Percentiles rank a stretch among this genome's conserved stretches.
Conservation (phyloP, 2,329 filamentous ascomycete species). For the Cladosporium austrohemisphaericum region DNA sequence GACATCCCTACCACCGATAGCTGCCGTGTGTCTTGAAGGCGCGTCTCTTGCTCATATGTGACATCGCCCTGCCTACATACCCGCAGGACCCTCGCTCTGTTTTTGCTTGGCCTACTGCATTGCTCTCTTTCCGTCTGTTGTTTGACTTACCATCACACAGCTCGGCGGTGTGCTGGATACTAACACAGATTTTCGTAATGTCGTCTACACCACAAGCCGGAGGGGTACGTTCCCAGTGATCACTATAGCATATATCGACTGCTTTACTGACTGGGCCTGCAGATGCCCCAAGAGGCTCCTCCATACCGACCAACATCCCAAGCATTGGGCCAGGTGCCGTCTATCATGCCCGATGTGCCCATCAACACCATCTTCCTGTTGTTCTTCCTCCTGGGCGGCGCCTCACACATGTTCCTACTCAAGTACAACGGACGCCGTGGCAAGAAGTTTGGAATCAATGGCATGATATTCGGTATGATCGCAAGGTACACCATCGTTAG, state of each 20-base stretch:
- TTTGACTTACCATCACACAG: background rate
- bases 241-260: background rate
- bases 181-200: background rate
- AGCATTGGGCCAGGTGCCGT: slow-evolving; percentile 56
- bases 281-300: background rate
- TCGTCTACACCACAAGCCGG: background rate
- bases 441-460: slow-evolving; percentile 60
- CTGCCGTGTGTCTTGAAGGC: background rate
- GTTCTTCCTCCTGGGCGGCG: slow-evolving; percentile 54
- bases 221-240: background rate
- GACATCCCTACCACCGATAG: slow-evolving; percentile 9
- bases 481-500: background rate
- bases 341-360: slow-evolving; percentile 57
- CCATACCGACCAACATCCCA: slow-evolving; percentile 35
- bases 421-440: slow-evolving; percentile 47
- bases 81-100: background rate
- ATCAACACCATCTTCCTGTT: slow-evolving; percentile 60
- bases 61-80: slow-evolving; percentile 3
- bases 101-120: slow-evolving; percentile 14
- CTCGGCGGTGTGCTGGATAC: background rate
- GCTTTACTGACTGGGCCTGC: background rate
- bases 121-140: background rate
- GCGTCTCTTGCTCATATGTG: slow-evolving; percentile 1
- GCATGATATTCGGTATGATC: slow-evolving; percentile 45
- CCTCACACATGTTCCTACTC: slow-evolving; percentile 57